A percentile compares a stretch with the other conserved stretches of the same genome.
phyloP scores from a whole-genome alignment of 805 yeast species.

The Pichia exigua region DNA sequence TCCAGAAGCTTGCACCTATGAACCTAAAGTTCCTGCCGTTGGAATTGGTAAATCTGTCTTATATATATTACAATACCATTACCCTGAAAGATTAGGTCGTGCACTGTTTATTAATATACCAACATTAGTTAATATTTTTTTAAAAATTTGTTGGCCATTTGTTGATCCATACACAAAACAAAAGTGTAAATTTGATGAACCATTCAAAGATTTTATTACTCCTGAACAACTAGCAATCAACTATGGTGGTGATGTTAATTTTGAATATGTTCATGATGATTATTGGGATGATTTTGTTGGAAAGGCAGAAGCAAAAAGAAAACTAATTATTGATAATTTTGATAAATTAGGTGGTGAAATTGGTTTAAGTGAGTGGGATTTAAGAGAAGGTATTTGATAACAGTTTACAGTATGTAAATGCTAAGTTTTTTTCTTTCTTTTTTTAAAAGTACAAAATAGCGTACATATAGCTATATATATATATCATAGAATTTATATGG shows the following conservation, averaged over 20 bases:
- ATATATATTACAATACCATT: conserved; percentile 89
- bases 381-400: conserved; percentile 39
- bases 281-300: conserved; percentile 74
- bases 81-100: conserved; percentile 92
- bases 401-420: background rate
- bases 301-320: conserved; percentile 50
- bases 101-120: conserved; percentile 91
- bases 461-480: background rate
- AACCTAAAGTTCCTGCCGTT: conserved; percentile 60
- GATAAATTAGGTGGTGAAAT: conserved; percentile 60
- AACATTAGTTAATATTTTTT: conserved; percentile 88
- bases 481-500: background rate
- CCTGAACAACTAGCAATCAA: conserved; percentile 67
- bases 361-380: conserved; percentile 78
- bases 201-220: conserved; percentile 79
- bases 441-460: background rate
- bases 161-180: conserved; percentile 94
- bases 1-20: conserved; percentile 35
- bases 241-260: conserved; percentile 81
- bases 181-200: conserved; percentile 86
- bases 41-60: conserved; percentile 84
- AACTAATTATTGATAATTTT: conserved; percentile 57
- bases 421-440: conserved; percentile 5
- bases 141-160: conserved; percentile 89
- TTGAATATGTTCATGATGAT: conserved; percentile 68